Evolutionary conservation across 108 stramenopile genomes (phyloP), one percentile per base, ranked within the genome.

Genomic region (Thalassiosira profunda): DNA sequence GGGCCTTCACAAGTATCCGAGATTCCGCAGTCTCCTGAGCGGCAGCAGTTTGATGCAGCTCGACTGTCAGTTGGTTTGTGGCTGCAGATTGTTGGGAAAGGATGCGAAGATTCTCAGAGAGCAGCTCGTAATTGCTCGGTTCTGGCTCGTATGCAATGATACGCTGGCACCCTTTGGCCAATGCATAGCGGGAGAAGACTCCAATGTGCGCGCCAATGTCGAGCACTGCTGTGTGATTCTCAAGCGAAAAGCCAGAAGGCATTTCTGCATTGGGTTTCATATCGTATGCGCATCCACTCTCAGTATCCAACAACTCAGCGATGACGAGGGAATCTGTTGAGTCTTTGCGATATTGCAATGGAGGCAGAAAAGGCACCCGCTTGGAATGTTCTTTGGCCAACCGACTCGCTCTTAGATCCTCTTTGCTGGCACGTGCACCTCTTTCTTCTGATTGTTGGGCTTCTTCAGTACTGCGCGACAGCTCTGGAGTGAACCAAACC

Each of bases 401-500:
- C 25, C 26, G 23, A 18, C 34, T 44, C 3, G 79, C 70, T 17
- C 11, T 30, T 5, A 20, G 31, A 36, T 83, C 82, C 36, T 83
- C 72, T 26, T 44, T 18, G 15, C 35, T 68, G n/a, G 15, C 40
- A n/a, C n/a, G 35, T 45, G 12, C n/a, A 11, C 58, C 23, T 41
- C n/a, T 40, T 7, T 47, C 30, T 54, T 35, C 34, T 17, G 36
- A 28, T 64, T 38, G 59, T 51, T 33, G 29, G 35, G 51, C 54
- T 29, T 30, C 41, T 64, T 58, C 52, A 31, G 28, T 31, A 43
- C 26, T 63, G 62, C 29, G 63, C 33, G 38, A 42, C 57, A 66
- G 43, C 37, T 55, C 80, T 4, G 96, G 97, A 17, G 95, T 96
- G 77, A 98, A 98, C 86, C 88, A 98, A 17, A 98, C 95, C 14